A percentile compares a stretch with the other conserved stretches of the same genome.
Evolutionary conservation across 2,329 filamentous ascomycete species (phyloP).

Genomic region (Nothophoma quercina): DNA sequence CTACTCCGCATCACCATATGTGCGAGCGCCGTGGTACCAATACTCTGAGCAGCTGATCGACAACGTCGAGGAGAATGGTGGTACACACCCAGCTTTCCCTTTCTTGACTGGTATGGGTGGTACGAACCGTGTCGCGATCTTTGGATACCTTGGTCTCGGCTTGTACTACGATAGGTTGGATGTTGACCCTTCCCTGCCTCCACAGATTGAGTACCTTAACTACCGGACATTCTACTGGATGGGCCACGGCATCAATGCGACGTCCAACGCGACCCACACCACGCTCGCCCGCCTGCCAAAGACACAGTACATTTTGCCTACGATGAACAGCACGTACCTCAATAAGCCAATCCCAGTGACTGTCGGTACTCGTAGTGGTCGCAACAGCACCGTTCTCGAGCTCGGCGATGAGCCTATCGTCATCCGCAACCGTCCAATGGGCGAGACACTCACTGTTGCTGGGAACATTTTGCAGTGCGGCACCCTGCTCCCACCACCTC

Average conservation of each 20-base stretch:
- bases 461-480: constrained; percentile 72
- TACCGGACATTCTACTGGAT: constrained; percentile 73
- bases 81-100: constrained; percentile 72
- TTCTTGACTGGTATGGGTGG: constrained; percentile 77
- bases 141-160: constrained; percentile 71
- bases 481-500: constrained; percentile 50
- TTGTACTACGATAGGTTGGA: constrained; percentile 66
- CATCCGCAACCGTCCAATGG: constrained; percentile 66
- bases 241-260: constrained; percentile 68
- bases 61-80: constrained; percentile 66
- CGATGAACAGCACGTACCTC: constrained; percentile 63
- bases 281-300: constrained; percentile 61
- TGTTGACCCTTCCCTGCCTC: constrained; percentile 67
- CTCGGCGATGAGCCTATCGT: constrained; percentile 61
- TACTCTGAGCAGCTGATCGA: constrained; percentile 74
- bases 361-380: constrained; percentile 55
- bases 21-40: constrained; percentile 72
- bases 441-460: constrained; percentile 60
- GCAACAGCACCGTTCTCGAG: constrained; percentile 47
- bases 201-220: constrained; percentile 67
- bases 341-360: constrained; percentile 65
- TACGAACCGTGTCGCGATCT: constrained; percentile 71
- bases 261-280: constrained; percentile 71
- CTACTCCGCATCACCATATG: constrained; percentile 69
- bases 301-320: constrained; percentile 54